Evolutionary conservation across 352 stramenopile genomes (phyloP), one percentile per base, ranked within the genome.

Genomic region (Globisporangium acanthophoron): DNA sequence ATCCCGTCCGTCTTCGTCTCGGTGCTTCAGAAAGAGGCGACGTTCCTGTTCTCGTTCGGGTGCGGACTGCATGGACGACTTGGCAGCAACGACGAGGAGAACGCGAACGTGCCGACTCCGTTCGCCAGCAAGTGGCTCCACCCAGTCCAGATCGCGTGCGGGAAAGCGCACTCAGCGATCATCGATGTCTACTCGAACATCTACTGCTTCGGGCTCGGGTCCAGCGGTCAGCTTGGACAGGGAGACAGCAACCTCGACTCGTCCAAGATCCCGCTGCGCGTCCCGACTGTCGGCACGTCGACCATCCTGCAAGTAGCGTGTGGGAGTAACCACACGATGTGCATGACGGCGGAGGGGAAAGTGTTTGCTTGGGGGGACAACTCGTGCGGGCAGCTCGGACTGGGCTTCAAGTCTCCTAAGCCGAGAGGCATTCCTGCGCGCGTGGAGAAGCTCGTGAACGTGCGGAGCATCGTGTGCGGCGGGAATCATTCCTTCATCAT

Each of bases 141-240:
- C 58, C 78, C 80, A 2, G 65, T 87, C n/a, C 78, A 88, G 48
- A 71, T 88, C 49, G 67, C 80, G 20, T 88, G 80, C 41, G 80
- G 80, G 8, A 80, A 80, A 44, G 71, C 78, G 11, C 80, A 90
- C 64, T 84, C 78, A 2, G 78, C 80, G 27, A 78, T 90, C 43
- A 74, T 90, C 33, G 80, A 90, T 41, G 78, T 87, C 21, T 85
- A 85, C 46, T 87, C 80, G 2, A 85, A 88, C 57, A 64, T 90
- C 43, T 90, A 88, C 58, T 88, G 78, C 67, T 88, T 88, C 58
- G 80, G 80, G 37, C 57, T 69, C 31, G 71, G 73, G 8, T 44
- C 55, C 0, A 69, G 51, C 35, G 80, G 78, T 1, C 78, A 90
- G 41, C 71, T 90, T 13, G 78, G 76, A 9, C 80, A 90, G 45